These are phyloP conservation scores for Baeospora myosura DNA, from an alignment of 1,284 basidiomycete genomes.

Conservation along the genomic window DNA sequence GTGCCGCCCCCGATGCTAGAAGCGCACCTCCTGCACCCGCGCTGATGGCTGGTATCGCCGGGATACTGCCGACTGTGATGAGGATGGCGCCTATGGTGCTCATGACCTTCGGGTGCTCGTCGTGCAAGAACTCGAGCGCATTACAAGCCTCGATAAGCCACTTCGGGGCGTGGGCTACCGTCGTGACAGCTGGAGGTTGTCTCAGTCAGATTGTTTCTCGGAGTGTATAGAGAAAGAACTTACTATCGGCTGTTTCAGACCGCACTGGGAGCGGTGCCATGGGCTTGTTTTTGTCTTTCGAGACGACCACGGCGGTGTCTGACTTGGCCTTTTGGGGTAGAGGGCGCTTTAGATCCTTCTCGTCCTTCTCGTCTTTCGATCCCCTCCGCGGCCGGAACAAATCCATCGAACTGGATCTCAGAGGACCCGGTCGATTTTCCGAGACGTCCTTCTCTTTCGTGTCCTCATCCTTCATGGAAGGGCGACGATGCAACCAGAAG, in stretches of 20 bases:
- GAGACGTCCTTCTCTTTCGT: neutral
- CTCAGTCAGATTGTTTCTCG: conserved; percentile 1
- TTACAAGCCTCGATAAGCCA: conserved; percentile 71
- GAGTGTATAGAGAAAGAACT: neutral
- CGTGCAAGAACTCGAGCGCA: conserved; percentile 64
- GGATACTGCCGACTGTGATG: conserved; percentile 67
- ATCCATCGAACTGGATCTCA: conserved; percentile 1
- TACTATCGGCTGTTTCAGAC: neutral
- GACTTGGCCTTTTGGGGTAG: conserved; percentile 12
- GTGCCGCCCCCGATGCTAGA: conserved; percentile 61
- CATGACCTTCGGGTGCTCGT: conserved; percentile 71
- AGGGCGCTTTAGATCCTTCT: conserved; percentile 9
- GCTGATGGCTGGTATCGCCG: conserved; percentile 57
- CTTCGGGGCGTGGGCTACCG: conserved; percentile 53
- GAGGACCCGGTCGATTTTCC: neutral
- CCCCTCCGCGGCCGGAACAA: conserved; percentile 7
- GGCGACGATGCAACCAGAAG: conserved; percentile 1
- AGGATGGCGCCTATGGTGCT: conserved; percentile 65
- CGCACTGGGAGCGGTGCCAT: conserved; percentile 2
- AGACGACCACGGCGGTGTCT: conserved; percentile 5
- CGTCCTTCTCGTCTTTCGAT: conserved; percentile 6
- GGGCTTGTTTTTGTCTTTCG: neutral
- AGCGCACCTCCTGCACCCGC: conserved; percentile 63
- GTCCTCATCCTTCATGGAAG: neutral
- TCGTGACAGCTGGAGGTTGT: conserved; percentile 33